Evolutionary conservation across 352 stramenopile genomes (phyloP).

Genomic region (Phytopythium delawarense): DNA sequence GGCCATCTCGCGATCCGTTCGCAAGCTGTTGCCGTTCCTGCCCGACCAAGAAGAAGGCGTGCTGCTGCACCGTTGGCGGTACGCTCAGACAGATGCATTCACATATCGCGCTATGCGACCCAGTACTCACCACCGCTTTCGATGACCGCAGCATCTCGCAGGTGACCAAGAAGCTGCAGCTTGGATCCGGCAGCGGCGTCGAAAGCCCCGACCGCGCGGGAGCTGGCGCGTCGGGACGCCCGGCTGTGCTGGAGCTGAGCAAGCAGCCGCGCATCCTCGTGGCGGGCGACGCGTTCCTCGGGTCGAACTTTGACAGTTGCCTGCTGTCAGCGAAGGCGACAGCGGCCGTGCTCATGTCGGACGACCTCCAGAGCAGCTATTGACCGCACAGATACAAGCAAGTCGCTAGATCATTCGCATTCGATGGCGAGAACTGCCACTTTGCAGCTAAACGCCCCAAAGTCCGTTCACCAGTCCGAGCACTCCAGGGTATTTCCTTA

Average conservation of each 20-base stretch:
- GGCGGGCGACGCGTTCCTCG: constrained; percentile 60
- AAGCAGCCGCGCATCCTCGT: constrained; percentile 52
- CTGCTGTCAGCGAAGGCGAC: constrained; percentile 54
- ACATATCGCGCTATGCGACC: not conserved
- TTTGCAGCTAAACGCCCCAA: not conserved
- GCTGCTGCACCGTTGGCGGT: constrained; percentile 68
- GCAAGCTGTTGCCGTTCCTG: constrained; percentile 52
- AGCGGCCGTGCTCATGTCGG: constrained; percentile 17
- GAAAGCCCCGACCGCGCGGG: not conserved
- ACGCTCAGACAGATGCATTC: constrained; percentile 4
- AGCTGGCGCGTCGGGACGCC: not conserved
- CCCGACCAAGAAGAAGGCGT: constrained; percentile 33
- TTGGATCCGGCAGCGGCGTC: not conserved
- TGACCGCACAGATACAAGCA: not conserved
- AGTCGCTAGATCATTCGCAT: not conserved
- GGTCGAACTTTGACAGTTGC: constrained; percentile 72
- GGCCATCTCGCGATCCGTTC: constrained; percentile 41
- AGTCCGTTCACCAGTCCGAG: not conserved
- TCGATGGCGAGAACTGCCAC: not conserved
- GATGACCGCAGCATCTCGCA: constrained; percentile 46
- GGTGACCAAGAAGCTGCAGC: constrained; percentile 27
- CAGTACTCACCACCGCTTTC: not conserved
- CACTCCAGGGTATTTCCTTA: not conserved
- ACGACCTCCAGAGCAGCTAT: constrained; percentile 19
- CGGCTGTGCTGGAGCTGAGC: constrained; percentile 32